Evolutionary conservation across 345 rosid genomes (phyloP), one percentile per base, ranked within the genome.

Genomic region (Eucalyptus pumila): DNA sequence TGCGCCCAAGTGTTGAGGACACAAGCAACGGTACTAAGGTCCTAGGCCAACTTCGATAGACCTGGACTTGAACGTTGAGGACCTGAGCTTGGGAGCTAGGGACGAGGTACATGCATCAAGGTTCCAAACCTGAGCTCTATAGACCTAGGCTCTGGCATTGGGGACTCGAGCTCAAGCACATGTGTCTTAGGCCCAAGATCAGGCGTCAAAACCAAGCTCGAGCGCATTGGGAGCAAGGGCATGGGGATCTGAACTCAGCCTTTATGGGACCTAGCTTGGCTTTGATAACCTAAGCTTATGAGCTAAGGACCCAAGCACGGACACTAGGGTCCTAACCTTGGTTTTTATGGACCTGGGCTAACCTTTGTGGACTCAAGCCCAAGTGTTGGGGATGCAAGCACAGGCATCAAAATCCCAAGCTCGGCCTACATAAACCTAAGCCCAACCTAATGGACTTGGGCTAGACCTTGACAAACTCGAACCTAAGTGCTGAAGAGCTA

Each of bases 401-500:
- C 7, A 58, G 1, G 14, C 65, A 58, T 26, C 27, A 26, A 26
- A 58, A 58, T 58, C 65, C n/a, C 65, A 58, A 58, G 65, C 65
- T 58, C 2, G 1, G 6, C 30, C 65, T 58, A 58, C 1, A 1
- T 5, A 58, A 58, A 58, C 65, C 65, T 6, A 58, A 58, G 65
- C 65, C 65, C 4, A 58, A 58, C 13, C 65, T 26, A 5, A 58
- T 58, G n/a, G 30, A 58, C 65, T 24, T 58, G 14, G 30, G 65
- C 6, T 23, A 26, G n/a, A 27, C n/a, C 65, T 58, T 2, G 0
- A 58, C n/a, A 0, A 26, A 58, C n/a, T 58, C 27, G 1, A 26
- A 27, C 14, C 1, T 1, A 1, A 58, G n/a, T 0, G 3, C 0
- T 11, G 1, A 26, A 15, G 14, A 12, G 14, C 6, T n/a, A 27